Conservation (phyloP, 768 basidiomycete genomes). For the Gloeophyllum trabeum region DNA sequence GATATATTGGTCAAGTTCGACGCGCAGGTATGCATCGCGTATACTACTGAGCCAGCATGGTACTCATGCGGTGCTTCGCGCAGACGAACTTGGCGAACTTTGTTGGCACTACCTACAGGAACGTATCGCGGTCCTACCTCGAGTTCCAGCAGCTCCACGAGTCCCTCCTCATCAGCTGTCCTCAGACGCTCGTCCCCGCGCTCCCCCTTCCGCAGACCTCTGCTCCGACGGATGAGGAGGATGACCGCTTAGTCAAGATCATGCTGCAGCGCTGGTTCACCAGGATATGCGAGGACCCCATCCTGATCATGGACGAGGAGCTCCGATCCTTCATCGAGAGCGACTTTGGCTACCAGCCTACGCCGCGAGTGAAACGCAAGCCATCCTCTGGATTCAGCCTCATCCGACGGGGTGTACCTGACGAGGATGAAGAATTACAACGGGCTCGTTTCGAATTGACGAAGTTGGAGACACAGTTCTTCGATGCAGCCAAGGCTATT, state of each 20-base stretch:
- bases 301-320: slow-evolving; percentile 85
- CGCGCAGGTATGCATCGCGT: slow-evolving; percentile 61
- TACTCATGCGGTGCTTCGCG: slow-evolving; percentile 2
- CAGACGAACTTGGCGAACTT: slow-evolving; percentile 94
- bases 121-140: slow-evolving; percentile 88
- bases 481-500: slow-evolving; percentile 84
- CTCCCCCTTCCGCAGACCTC: slow-evolving; percentile 95
- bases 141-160: slow-evolving; percentile 96
- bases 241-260: slow-evolving; percentile 89
- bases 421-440: slow-evolving; percentile 91
- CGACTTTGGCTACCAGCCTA: slow-evolving; percentile 94
- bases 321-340: slow-evolving; percentile 91
- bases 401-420: slow-evolving; percentile 72
- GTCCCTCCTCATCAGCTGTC: slow-evolving; percentile 78
- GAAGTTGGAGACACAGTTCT: slow-evolving; percentile 85
- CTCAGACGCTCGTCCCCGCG: slow-evolving; percentile 94
- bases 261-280: slow-evolving; percentile 94
- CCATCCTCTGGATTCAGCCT: slow-evolving; percentile 64
- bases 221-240: slow-evolving; percentile 95
- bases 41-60: neutral
- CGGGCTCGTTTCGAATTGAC: slow-evolving; percentile 86
- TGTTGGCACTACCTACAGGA: slow-evolving; percentile 79
- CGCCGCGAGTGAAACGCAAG: slow-evolving; percentile 63
- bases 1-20: slow-evolving; percentile 93
- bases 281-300: slow-evolving; percentile 85